A percentile compares a stretch with the other conserved stretches of the same genome.
Conservation (phyloP, 352 stramenopile genomes). For the Globisporangium iwayamae region DNA sequence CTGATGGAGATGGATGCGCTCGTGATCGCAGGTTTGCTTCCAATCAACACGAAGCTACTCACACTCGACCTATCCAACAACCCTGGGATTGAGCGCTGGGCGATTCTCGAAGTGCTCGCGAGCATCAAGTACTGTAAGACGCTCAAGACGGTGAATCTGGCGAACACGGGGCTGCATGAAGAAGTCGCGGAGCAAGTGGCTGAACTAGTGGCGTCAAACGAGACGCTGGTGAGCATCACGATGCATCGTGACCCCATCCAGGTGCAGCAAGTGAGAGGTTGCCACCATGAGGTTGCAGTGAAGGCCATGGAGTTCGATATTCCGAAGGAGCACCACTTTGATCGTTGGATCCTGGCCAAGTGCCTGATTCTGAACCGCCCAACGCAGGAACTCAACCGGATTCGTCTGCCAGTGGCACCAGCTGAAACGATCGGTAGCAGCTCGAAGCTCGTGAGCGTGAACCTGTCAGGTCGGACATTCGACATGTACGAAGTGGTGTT, state of each 20-base stretch:
- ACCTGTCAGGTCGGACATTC: constrained; percentile 40
- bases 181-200: constrained; percentile 56
- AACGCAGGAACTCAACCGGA: constrained; percentile 53
- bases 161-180: constrained; percentile 54
- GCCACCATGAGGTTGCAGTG: constrained; percentile 18
- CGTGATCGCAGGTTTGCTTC: constrained; percentile 53
- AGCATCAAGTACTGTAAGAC: constrained; percentile 51
- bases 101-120: constrained; percentile 47
- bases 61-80: constrained; percentile 71
- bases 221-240: constrained; percentile 54
- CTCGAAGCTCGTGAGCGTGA: constrained; percentile 41
- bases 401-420: constrained; percentile 30
- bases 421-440: constrained; percentile 2
- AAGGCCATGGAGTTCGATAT: constrained; percentile 32
- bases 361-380: constrained; percentile 61
- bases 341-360: constrained; percentile 66
- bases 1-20: constrained; percentile 62
- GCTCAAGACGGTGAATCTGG: constrained; percentile 47
- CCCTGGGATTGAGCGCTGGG: constrained; percentile 38
- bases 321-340: constrained; percentile 36
- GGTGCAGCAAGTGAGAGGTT: constrained; percentile 56
- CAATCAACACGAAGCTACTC: constrained; percentile 48
- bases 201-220: constrained; percentile 54
- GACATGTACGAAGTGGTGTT: constrained; percentile 64
- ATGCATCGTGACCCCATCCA: constrained; percentile 41